Evolutionary conservation across 2,329 filamentous ascomycete genomes (phyloP), one percentile per base, ranked within the genome.

Genomic region (Aspergillus udagawae): DNA sequence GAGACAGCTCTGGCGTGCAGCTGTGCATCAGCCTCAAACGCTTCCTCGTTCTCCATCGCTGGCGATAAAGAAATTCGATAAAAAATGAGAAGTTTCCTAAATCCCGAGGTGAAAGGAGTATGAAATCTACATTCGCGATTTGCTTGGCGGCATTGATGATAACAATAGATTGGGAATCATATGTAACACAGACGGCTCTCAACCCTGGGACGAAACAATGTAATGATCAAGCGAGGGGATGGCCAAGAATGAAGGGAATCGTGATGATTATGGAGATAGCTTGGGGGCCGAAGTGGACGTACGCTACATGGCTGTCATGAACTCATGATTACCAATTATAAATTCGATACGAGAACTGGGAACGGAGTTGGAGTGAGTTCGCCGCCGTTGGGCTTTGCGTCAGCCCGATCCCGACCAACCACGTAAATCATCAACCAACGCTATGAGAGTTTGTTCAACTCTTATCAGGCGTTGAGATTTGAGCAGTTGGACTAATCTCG

Each of bases 21-120:
- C 42, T 64, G 65, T n/a, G 65, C 64, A 51, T 75, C 69, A 50
- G 72, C 61, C 54, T 73, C 66, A 44, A 73, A 68, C 5, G 67
- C 62, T 52, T 69, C 63, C 59, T 75, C 72, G 47, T 67, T 69
- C 60, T 73, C 69, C 68, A 75, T 74, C 38, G 51, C 42, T n/a
- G 48, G 42, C 21, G 28, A 50, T 50, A 41, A 23, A 44, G 25
- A 6, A 20, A 25, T 21, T 25, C 5, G 9, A 29, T 38, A 42
- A 51, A 51, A 32, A 7, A 5, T 20, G 8, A 25, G 14, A 20
- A 21, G 4, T 27, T 4, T 21, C 20, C 21, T 47, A 6, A 4
- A 4, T 23, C 4, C 21, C 14, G 10, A 14, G 12, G 21, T 47
- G 44, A 17, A 14, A 47, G 8, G 44, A 47, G 5, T 2, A 9